Conservation (phyloP, 1,284 basidiomycete species). For the Cryptococcus deneoformans region DNA sequence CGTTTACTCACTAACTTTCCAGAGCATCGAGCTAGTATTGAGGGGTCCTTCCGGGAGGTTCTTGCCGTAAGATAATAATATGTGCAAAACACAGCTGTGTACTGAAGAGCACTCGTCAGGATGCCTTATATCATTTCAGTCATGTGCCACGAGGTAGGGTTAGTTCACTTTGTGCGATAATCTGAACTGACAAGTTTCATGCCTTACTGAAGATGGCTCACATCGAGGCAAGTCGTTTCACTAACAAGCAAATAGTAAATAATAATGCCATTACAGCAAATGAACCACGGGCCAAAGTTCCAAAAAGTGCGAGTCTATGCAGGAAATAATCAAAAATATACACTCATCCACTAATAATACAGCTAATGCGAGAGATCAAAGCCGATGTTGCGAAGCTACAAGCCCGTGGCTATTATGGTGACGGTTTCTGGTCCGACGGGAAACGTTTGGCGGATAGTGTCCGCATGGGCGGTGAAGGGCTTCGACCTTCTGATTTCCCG, state of each 20-base stretch:
- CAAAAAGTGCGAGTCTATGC: conserved; percentile 31
- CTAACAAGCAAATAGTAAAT: too few species aligned
- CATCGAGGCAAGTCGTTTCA: conserved; percentile 31
- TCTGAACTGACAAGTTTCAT: neutral
- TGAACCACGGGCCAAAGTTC: conserved; percentile 49
- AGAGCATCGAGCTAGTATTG: conserved; percentile 50
- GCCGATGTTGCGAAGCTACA: conserved; percentile 40
- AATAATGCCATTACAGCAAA: conserved; percentile 30
- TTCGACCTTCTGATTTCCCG: conserved; percentile 38
- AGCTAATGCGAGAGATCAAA: conserved; percentile 46
- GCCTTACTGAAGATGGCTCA: conserved; percentile 41
- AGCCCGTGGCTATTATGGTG: conserved; percentile 43
- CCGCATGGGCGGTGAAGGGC: conserved; percentile 37
- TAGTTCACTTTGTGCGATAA: neutral
- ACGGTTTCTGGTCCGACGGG: conserved; percentile 49
- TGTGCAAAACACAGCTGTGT: neutral
- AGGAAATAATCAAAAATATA: neutral
- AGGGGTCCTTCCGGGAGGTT: conserved; percentile 44
- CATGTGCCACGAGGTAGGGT: conserved; percentile 47
- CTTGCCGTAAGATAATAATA: conserved; percentile 24
- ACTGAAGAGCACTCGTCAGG: conserved; percentile 4
- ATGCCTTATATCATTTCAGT: conserved; percentile 41
- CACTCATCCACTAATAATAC: conserved; percentile 1
- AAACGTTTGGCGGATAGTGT: conserved; percentile 37
- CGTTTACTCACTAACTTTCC: neutral